Percentiles rank a stretch among this genome's conserved stretches.
These are phyloP conservation scores for Cladosporium sp. DNA, from an alignment of 2,329 filamentous ascomycete species.

Conservation along the genomic window DNA sequence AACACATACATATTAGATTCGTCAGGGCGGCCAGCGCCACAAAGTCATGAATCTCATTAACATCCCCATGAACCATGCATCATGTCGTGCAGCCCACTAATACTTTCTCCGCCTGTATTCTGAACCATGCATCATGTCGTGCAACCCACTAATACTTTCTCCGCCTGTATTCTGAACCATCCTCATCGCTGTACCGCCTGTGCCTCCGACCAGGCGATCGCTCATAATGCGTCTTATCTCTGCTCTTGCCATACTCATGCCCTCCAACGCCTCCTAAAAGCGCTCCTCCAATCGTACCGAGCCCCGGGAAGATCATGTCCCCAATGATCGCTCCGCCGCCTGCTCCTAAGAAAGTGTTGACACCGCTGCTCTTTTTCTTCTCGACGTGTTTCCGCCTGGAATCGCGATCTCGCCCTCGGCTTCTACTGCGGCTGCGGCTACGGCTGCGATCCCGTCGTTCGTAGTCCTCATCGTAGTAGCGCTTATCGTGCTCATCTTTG, in stretches of 20 bases:
- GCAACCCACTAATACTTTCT: not conserved
- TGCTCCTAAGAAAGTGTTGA: conserved; percentile 46
- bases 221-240: conserved; percentile 13
- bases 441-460: conserved; percentile 15
- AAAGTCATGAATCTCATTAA: conserved; percentile 3
- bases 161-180: conserved; percentile 15
- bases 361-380: conserved; percentile 29
- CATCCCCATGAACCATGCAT: not conserved
- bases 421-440: conserved; percentile 21
- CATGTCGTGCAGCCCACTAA: not conserved
- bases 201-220: conserved; percentile 7
- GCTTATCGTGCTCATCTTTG: conserved; percentile 21
- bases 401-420: conserved; percentile 22
- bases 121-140: not conserved
- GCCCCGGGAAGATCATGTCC: conserved; percentile 46
- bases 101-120: conserved; percentile 16
- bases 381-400: conserved; percentile 16
- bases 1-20: conserved; percentile 1
- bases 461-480: conserved; percentile 11
- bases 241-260: conserved; percentile 41
- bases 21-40: conserved; percentile 9
- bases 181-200: conserved; percentile 18
- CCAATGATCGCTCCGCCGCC: conserved; percentile 47
- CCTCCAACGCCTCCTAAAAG: conserved; percentile 46
- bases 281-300: conserved; percentile 42